Conservation (phyloP, 495 filamentous ascomycete genomes). For the Entonaema liquescens region DNA sequence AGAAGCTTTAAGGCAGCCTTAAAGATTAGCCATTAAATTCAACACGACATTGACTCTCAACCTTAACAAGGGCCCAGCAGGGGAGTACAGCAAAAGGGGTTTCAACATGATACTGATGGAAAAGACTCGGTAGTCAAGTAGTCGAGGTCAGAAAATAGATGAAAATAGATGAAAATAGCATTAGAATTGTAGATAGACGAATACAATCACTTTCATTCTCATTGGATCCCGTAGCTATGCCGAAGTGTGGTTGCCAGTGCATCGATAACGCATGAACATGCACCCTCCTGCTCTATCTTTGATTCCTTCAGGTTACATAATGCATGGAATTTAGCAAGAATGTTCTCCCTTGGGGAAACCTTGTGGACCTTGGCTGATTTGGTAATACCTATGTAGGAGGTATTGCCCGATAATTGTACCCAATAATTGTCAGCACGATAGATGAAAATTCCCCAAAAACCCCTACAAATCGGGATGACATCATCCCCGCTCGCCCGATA, state of each 20-base stretch:
- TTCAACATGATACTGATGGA: constrained; percentile 10
- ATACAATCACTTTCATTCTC: constrained; percentile 20
- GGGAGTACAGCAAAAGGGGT: background rate
- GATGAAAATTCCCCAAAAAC: constrained; percentile 1
- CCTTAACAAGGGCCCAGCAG: background rate
- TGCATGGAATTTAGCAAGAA: constrained; percentile 26
- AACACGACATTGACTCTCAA: constrained; percentile 5
- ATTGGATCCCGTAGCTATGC: constrained; percentile 23
- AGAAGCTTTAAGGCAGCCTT: background rate
- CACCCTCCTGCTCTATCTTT: background rate
- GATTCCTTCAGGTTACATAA: background rate
- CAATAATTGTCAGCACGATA: constrained; percentile 31
- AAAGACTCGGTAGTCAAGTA: constrained; percentile 10
- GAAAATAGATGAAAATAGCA: constrained; percentile 19
- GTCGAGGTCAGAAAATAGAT: constrained; percentile 15
- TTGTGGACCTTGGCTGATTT: constrained; percentile 3
- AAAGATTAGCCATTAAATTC: background rate
- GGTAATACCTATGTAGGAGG: no score
- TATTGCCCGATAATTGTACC: no score
- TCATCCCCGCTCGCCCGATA: constrained; percentile 37
- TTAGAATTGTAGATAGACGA: constrained; percentile 24
- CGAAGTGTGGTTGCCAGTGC: constrained; percentile 27
- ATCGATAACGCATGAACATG: constrained; percentile 4
- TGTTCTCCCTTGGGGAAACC: constrained; percentile 1
- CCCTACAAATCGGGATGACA: constrained; percentile 25